Conservation (phyloP, 768 basidiomycete species). For the Lactifluus pinguis region DNA sequence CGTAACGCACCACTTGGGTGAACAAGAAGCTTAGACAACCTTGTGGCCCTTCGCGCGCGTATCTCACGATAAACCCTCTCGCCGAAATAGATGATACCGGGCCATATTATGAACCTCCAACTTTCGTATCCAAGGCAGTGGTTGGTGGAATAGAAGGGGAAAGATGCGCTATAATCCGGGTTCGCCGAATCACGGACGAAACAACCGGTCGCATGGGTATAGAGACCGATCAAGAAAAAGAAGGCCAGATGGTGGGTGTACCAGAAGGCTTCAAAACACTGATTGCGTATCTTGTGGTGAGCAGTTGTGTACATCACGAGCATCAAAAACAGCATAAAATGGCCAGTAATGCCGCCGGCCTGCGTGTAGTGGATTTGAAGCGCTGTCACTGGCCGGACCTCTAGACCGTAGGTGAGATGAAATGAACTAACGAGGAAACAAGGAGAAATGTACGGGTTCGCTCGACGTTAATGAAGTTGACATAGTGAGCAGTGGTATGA, state of each 20-base stretch:
- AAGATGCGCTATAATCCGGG: conserved; percentile 58
- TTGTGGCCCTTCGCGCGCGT: conserved; percentile 68
- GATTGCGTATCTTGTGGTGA: conserved; percentile 76
- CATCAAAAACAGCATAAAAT: conserved; percentile 94
- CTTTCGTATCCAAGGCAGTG: conserved; percentile 88
- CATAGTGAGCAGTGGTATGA: conserved; percentile 89
- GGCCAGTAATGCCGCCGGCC: conserved; percentile 87
- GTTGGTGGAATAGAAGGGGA: conserved; percentile 84
- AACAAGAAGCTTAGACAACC: conserved; percentile 76
- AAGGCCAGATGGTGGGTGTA: conserved; percentile 93
- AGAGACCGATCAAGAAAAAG: conserved; percentile 89
- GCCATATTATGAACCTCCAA: conserved; percentile 91
- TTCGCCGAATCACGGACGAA: conserved; percentile 82
- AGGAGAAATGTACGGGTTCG: conserved; percentile 52
- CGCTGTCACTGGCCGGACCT: conserved; percentile 72
- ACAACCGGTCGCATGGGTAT: conserved; percentile 86
- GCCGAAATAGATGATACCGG: conserved; percentile 80
- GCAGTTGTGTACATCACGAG: conserved; percentile 88
- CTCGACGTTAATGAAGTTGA: conserved; percentile 91
- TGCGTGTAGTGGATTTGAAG: conserved; percentile 83
- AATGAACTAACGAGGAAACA: neutral
- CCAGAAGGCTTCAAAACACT: conserved; percentile 96
- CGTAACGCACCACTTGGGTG: conserved; percentile 71
- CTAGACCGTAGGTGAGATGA: conserved; percentile 29
- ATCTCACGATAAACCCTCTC: conserved; percentile 82